Conservation (phyloP, 208 protist species). For the Naegleria gruberi region DNA sequence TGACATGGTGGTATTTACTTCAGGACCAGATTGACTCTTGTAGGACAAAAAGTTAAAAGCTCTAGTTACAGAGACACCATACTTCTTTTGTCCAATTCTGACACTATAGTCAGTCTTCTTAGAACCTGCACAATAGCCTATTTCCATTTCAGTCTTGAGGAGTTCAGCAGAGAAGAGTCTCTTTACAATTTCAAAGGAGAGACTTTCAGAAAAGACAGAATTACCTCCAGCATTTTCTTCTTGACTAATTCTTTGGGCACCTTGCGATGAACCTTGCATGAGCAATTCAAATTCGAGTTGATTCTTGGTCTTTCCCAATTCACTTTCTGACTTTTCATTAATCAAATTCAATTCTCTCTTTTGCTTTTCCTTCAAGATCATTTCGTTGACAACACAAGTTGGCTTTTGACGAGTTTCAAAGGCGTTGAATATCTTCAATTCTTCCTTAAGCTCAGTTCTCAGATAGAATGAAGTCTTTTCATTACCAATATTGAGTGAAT, state of each 20-base stretch:
- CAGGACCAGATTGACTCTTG: not conserved
- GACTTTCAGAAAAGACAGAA: slow-evolving; percentile 38
- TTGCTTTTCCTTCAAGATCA: not conserved
- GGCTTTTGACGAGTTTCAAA: not conserved
- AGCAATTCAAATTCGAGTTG: not conserved
- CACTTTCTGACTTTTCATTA: not conserved
- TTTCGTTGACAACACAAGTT: not conserved
- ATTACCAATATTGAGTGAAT: not conserved
- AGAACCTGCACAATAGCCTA: slow-evolving; percentile 32
- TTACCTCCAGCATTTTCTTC: slow-evolving; percentile 48
- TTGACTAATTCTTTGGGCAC: slow-evolving; percentile 23
- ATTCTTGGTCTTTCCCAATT: not conserved
- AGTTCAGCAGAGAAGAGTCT: slow-evolving; percentile 31
- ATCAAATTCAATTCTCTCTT: not conserved
- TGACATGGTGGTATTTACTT: too few species aligned
- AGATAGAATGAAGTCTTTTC: not conserved
- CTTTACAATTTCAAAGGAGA: slow-evolving; percentile 41
- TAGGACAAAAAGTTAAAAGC: slow-evolving; percentile 35
- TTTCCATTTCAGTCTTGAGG: slow-evolving; percentile 43
- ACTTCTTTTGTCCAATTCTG: slow-evolving; percentile 16
- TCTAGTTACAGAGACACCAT: slow-evolving; percentile 48
- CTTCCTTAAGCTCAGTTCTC: not conserved
- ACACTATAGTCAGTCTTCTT: slow-evolving; percentile 51
- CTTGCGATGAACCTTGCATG: not conserved
- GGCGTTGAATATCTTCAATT: not conserved